Evolutionary conservation across 2,329 filamentous ascomycete species (phyloP).

Genomic region (Lasiodiplodia theobromae): DNA sequence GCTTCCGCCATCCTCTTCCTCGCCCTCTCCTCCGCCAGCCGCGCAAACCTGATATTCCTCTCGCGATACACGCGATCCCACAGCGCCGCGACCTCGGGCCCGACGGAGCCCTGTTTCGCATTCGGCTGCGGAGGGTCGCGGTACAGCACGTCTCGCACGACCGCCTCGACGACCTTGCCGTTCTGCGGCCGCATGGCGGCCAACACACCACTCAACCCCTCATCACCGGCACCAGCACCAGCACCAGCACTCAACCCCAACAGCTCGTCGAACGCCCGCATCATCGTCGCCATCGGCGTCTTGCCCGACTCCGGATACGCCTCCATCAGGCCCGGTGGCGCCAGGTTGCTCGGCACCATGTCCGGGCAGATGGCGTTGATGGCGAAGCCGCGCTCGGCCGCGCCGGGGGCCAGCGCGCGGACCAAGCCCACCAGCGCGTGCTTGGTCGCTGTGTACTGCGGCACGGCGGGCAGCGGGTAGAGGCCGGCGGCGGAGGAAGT

Average conservation of each 20-base stretch:
- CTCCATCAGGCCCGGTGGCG: constrained; percentile 41
- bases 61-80: constrained; percentile 41
- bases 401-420: constrained; percentile 36
- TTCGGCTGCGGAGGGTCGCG: constrained; percentile 33
- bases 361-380: constrained; percentile 43
- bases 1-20: constrained; percentile 4
- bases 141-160: constrained; percentile 37
- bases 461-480: constrained; percentile 42
- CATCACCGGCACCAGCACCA: too few relatives aligned
- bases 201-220: neutral
- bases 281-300: constrained; percentile 43
- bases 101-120: constrained; percentile 33
- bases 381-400: constrained; percentile 34
- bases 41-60: constrained; percentile 37
- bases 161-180: constrained; percentile 40
- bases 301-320: constrained; percentile 37
- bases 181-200: constrained; percentile 29
- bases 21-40: constrained; percentile 13
- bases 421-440: constrained; percentile 46
- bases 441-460: constrained; percentile 47
- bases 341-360: constrained; percentile 39
- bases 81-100: constrained; percentile 27
- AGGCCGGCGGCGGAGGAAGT: constrained; percentile 44
- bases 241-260: constrained; percentile 27
- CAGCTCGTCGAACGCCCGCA: constrained; percentile 40